Evolutionary conservation across 768 basidiomycete species (phyloP), one percentile per base, ranked within the genome.

Genomic region (Tylopilus sp.): DNA sequence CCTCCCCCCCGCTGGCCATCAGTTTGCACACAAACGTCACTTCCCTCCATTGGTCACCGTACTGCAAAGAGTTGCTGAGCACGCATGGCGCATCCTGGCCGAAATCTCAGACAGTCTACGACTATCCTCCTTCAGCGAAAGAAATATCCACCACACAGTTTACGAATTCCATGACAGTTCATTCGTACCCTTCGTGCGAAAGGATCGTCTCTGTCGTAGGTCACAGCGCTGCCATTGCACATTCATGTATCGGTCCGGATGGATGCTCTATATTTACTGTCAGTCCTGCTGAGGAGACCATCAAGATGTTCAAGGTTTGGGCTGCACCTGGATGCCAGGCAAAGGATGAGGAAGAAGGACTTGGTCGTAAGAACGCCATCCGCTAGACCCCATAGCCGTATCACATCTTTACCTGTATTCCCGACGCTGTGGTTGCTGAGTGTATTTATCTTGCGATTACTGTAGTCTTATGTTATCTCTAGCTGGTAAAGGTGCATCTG

Each of bases 41-140:
- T 45, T 84, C 79, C 17, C 74, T 84, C 49, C 76, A 79, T 56
- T 88, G 81, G 74, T 89, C 90, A 16, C 82, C 85, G 5, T 86
- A 92, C 56, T 84, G 85, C 62, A 91, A 90, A 58, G 93, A 96
- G 62, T 70, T 97, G 31, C 70, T 96, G n/a, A 89, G 83, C 38
- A 89, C 90, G 3, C 89, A 93, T 60, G 90, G 72, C 52, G 65
- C 66, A 45, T 63, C 55, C 28, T 70, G 71, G 69, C 54, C 54
- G 11, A 54, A 41, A 33, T 53, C 60, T 30, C 70, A 70, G 40
- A 33, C 38, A 16, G 33, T 59, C 22, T 53, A 57, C 10, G 61
- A 57, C 4, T 31, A 43, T n/a, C 60, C 64, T 13, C 59, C 63
- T 22, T 48, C 59, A 12, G 36, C 56, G 30, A 63, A 64, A 52